Percentiles rank a stretch among this genome's conserved stretches.
Evolutionary conservation across 1,284 basidiomycete genomes (phyloP).

Genomic region (Moesziomyces sp.): DNA sequence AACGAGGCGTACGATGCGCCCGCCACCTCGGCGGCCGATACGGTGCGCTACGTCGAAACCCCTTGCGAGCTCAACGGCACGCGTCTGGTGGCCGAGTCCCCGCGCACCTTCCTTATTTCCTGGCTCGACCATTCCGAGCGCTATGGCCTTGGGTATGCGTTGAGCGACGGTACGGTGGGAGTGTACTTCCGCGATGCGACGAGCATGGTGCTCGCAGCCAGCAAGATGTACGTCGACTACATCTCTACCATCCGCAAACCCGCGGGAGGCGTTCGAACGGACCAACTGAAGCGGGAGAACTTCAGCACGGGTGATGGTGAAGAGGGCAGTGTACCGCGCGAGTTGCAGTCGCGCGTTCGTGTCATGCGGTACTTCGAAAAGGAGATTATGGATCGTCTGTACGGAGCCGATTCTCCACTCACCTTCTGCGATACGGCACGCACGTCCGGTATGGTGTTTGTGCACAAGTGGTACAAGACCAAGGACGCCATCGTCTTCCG

Average conservation of each 20-base stretch:
- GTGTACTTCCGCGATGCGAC: conserved; percentile 97
- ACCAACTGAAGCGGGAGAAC: conserved; percentile 58
- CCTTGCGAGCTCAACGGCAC: conserved; percentile 68
- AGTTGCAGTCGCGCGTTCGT: conserved; percentile 54
- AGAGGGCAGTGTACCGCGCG: conserved; percentile 26
- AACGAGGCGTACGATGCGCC: conserved; percentile 75
- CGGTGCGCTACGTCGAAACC: conserved; percentile 18
- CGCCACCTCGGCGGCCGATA: conserved; percentile 19
- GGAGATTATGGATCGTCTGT: conserved; percentile 65
- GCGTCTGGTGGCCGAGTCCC: conserved; percentile 72
- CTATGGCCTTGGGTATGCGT: conserved; percentile 97
- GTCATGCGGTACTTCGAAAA: conserved; percentile 64
- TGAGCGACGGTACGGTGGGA: conserved; percentile 92
- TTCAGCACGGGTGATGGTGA: conserved; percentile 8
- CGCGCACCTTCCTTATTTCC: conserved; percentile 89
- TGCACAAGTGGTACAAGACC: conserved; percentile 94
- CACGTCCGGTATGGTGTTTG: conserved; percentile 87
- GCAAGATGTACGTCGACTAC: conserved; percentile 75
- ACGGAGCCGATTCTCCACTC: conserved; percentile 75
- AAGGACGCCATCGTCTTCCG: conserved; percentile 97
- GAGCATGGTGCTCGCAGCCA: conserved; percentile 82
- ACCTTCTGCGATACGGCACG: conserved; percentile 84
- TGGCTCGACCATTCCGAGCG: conserved; percentile 99
- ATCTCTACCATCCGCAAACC: conserved; percentile 47
- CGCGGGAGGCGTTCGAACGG: conserved; percentile 14